phyloP scores from a whole-genome alignment of 495 filamentous ascomycete species.

The Penicillium desertorum region DNA sequence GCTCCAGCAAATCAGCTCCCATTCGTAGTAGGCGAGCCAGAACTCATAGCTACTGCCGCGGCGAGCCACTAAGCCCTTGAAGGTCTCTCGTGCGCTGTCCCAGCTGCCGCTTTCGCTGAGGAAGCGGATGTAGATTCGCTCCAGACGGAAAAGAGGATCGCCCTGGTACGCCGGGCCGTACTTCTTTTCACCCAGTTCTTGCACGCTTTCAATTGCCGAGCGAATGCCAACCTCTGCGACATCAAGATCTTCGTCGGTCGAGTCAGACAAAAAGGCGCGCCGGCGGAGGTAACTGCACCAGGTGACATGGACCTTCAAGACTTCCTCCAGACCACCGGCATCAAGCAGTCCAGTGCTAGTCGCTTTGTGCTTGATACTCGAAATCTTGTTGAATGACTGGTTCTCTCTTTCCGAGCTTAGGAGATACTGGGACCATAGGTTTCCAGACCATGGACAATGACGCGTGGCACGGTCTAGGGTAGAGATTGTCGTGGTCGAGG shows the following conservation, averaged over 20 bases:
- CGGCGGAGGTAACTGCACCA: slow-evolving; percentile 94
- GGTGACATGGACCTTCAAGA: slow-evolving; percentile 82
- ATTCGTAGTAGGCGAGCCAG: slow-evolving; percentile 87
- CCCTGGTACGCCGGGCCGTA: slow-evolving; percentile 76
- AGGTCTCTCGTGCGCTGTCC: slow-evolving; percentile 67
- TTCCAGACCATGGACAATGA: slow-evolving; percentile 90
- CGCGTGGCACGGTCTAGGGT: slow-evolving; percentile 73
- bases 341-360: slow-evolving; percentile 78
- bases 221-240: slow-evolving; percentile 87
- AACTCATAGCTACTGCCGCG: slow-evolving; percentile 82
- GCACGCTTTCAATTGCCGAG: slow-evolving; percentile 78
- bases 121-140: slow-evolving; percentile 89
- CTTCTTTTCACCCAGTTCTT: slow-evolving; percentile 70
- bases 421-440: slow-evolving; percentile 86
- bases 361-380: slow-evolving; percentile 86
- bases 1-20: slow-evolving; percentile 77
- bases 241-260: slow-evolving; percentile 86
- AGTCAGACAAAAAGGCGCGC: slow-evolving; percentile 69
- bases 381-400: slow-evolving; percentile 72
- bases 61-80: slow-evolving; percentile 65
- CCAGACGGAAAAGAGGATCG: slow-evolving; percentile 82
- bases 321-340: slow-evolving; percentile 73
- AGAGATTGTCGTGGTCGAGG: slow-evolving; percentile 43
- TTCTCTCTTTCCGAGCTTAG: slow-evolving; percentile 75
- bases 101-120: slow-evolving; percentile 72